Evolutionary conservation across 768 basidiomycete species (phyloP), one percentile per base, ranked within the genome.

Genomic region (Mycena metata): DNA sequence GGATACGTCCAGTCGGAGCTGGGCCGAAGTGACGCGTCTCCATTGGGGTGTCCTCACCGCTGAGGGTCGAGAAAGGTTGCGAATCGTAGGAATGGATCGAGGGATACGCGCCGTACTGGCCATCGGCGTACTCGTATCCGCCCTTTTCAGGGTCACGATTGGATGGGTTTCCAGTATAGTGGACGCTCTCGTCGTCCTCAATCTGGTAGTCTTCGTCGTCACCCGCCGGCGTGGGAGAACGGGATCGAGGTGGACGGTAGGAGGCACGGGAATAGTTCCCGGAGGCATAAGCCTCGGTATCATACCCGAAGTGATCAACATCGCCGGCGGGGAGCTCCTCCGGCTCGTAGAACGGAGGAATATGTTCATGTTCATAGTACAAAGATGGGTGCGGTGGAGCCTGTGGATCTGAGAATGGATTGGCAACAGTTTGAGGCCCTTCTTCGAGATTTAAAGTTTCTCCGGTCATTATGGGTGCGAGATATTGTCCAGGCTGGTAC

Each of bases 21-120:
- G 95, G 94, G 6, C 96, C 96, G 79, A 95, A 97, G 78, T 96
- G 95, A 50, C 87, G 88, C 13, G 91, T 94, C 71, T 89, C 89
- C 1, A 85, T 69, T 0, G 88, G 89, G 0, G 85, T 82, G 36
- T 90, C 88, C 21, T 77, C 74, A 16, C 77, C 78, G 49, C 68
- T 71, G 43, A 76, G 70, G 19, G 70, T 66, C 19, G 78, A 76
- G 69, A 79, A 79, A 24, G 36, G 33, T 24, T 61, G 57, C 23
- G 58, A 41, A 58, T 67, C 67, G 45, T 42, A 70, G 17, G 55
- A 56, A 62, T 24, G 50, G 10, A 54, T 68, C 30, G 67, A 66
- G 19, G 54, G 67, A 69, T 72, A 67, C 52, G 72, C 67, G 54
- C 42, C 75, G 71, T 67, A 78, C 41, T 47, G 75, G 72, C 41